Evolutionary conservation across 306 rosid genomes (phyloP).

Genomic region (Citrullus mucosospermus): DNA sequence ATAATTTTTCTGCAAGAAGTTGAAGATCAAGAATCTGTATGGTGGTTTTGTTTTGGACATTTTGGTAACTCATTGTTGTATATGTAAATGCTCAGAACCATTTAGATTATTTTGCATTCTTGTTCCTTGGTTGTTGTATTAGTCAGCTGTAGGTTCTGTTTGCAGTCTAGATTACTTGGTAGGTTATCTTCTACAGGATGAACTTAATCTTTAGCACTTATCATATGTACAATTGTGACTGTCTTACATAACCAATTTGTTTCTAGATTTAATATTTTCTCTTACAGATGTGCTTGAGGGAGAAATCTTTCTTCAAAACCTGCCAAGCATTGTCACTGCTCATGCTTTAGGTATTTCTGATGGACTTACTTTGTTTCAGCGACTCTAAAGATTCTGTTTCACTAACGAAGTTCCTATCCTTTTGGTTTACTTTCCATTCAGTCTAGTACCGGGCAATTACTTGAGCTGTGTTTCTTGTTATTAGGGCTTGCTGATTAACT

Average conservation of each 20-base stretch:
- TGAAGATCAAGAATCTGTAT: background rate
- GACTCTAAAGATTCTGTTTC: background rate
- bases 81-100: background rate
- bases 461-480: background rate
- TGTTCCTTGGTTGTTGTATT: background rate
- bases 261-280: conserved; percentile 1
- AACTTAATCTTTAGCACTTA: background rate
- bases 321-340: conserved; percentile 82
- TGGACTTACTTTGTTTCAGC: background rate
- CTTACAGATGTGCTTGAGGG: conserved; percentile 79
- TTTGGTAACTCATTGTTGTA: background rate
- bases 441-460: background rate
- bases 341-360: conserved; percentile 68
- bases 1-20: background rate
- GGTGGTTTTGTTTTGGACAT: background rate
- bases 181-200: background rate
- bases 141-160: background rate
- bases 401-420: background rate
- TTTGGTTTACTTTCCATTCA: background rate
- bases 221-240: background rate
- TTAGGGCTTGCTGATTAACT: background rate
- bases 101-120: background rate
- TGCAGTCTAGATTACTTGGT: background rate
- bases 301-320: conserved; percentile 92
- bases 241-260: background rate